phyloP scores from a whole-genome alignment of 495 filamentous ascomycete species.

The Penicillium steckii region DNA sequence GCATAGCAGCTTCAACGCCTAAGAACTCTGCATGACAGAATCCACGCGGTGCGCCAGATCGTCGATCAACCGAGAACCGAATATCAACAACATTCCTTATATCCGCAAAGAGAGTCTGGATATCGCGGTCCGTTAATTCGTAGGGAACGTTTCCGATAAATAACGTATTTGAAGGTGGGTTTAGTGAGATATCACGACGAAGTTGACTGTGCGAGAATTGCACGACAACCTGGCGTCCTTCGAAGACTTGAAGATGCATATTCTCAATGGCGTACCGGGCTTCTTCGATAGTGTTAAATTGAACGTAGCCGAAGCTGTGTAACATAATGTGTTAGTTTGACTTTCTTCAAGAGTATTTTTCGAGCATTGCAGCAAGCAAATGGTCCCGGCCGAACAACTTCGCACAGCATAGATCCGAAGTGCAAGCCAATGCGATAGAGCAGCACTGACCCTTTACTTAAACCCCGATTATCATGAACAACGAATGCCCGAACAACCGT shows the following conservation, averaged over 20 bases:
- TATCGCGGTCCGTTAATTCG: slow-evolving; percentile 82
- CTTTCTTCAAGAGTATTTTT: too few species aligned
- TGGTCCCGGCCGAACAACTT: too few species aligned
- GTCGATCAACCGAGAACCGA: slow-evolving; percentile 84
- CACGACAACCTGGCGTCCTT: slow-evolving; percentile 70
- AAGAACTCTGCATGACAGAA: slow-evolving; percentile 90
- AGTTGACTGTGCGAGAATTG: slow-evolving; percentile 52
- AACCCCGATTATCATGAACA: slow-evolving; percentile 66
- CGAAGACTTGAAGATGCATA: slow-evolving; percentile 67
- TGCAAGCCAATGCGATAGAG: too few species aligned
- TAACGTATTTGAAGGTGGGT: slow-evolving; percentile 60
- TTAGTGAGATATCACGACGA: neutral
- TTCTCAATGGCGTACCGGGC: slow-evolving; percentile 61
- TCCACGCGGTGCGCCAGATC: slow-evolving; percentile 82
- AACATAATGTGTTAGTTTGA: too few species aligned
- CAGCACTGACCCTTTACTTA: slow-evolving; percentile 85
- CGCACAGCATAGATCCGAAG: too few species aligned
- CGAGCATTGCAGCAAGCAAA: too few species aligned
- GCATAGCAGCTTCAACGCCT: slow-evolving; percentile 58
- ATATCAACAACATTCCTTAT: slow-evolving; percentile 75
- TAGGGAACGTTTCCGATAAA: slow-evolving; percentile 91
- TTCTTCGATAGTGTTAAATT: slow-evolving; percentile 56
- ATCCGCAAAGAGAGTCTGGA: slow-evolving; percentile 76
- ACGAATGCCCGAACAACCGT: slow-evolving; percentile 53
- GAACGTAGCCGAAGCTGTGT: slow-evolving; percentile 79